Evolutionary conservation across 2,329 filamentous ascomycete genomes (phyloP).

Genomic region (Aspergillus sp.): DNA sequence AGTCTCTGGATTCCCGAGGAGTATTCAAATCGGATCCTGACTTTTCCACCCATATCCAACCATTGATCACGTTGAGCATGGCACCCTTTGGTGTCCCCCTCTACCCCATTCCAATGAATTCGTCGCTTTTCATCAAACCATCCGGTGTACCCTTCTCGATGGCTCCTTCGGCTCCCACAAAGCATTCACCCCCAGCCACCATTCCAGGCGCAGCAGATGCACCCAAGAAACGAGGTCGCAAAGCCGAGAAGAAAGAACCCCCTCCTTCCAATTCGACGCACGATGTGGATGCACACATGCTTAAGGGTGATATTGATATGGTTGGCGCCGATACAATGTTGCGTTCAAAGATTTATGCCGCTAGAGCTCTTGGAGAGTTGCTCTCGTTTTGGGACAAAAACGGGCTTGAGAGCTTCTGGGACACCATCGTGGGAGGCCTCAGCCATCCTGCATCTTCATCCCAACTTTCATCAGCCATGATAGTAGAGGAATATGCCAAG

Average conservation of each 20-base stretch:
- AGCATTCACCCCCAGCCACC: conserved; percentile 42
- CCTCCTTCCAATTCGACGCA: conserved; percentile 63
- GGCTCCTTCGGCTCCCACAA: conserved; percentile 34
- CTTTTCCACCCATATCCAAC: conserved; percentile 71
- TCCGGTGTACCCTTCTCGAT: conserved; percentile 80
- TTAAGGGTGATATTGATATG: conserved; percentile 92
- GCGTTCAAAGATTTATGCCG: conserved; percentile 82
- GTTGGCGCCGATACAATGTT: conserved; percentile 87
- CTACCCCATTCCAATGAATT: conserved; percentile 89
- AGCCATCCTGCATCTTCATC: conserved; percentile 77
- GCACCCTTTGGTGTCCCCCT: conserved; percentile 91
- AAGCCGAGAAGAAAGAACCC: conserved; percentile 80
- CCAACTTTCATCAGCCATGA: conserved; percentile 77
- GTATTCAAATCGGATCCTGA: conserved; percentile 67
- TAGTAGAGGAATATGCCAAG: conserved; percentile 85
- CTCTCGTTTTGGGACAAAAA: conserved; percentile 72
- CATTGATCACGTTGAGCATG: conserved; percentile 80
- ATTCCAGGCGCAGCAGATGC: conserved; percentile 55
- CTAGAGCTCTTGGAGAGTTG: conserved; percentile 79
- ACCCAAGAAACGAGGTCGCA: conserved; percentile 73
- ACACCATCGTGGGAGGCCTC: conserved; percentile 69
- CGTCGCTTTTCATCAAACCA: conserved; percentile 83
- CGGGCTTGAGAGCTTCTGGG: conserved; percentile 51
- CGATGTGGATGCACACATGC: conserved; percentile 97
- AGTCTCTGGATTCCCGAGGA: conserved; percentile 61